These are phyloP conservation scores for Candida odintsovae DNA, from an alignment of 805 yeast species.

Conservation along the genomic window DNA sequence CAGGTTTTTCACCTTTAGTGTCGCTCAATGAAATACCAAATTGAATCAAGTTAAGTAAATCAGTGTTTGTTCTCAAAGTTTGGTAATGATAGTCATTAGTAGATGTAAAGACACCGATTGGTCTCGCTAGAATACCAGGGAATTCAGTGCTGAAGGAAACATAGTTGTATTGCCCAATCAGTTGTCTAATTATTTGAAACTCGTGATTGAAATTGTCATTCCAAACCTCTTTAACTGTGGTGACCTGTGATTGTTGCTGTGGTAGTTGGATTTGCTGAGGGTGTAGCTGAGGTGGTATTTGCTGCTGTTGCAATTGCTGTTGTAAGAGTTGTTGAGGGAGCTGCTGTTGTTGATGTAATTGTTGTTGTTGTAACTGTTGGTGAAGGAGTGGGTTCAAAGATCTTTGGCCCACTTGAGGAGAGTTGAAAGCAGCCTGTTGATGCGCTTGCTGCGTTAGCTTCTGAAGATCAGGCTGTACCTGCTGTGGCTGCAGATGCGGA, in stretches of 20 bases:
- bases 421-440: not conserved
- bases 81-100: slow-evolving; percentile 94
- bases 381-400: not conserved
- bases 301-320: slow-evolving; percentile 16
- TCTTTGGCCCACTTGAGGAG: not conserved
- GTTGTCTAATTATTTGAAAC: slow-evolving; percentile 52
- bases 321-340: slow-evolving; percentile 4
- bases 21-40: slow-evolving; percentile 76
- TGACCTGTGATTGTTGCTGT: slow-evolving; percentile 20
- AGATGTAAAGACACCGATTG: slow-evolving; percentile 87
- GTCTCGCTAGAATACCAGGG: slow-evolving; percentile 94
- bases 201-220: slow-evolving; percentile 61
- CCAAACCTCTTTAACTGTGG: slow-evolving; percentile 72
- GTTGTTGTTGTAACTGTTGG: slow-evolving; percentile 1
- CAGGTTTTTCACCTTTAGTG: slow-evolving; percentile 62
- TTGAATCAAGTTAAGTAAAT: slow-evolving; percentile 79
- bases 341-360: not conserved
- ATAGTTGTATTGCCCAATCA: slow-evolving; percentile 50
- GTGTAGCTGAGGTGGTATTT: slow-evolving; percentile 8
- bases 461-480: not conserved
- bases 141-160: slow-evolving; percentile 84
- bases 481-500: not conserved
- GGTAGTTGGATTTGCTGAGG: slow-evolving; percentile 19
- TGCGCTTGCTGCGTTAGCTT: not conserved
- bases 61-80: slow-evolving; percentile 87